Evolutionary conservation across 2,329 filamentous ascomycete species (phyloP), one percentile per base, ranked within the genome.

Genomic region (Aspergillus phoenicis): DNA sequence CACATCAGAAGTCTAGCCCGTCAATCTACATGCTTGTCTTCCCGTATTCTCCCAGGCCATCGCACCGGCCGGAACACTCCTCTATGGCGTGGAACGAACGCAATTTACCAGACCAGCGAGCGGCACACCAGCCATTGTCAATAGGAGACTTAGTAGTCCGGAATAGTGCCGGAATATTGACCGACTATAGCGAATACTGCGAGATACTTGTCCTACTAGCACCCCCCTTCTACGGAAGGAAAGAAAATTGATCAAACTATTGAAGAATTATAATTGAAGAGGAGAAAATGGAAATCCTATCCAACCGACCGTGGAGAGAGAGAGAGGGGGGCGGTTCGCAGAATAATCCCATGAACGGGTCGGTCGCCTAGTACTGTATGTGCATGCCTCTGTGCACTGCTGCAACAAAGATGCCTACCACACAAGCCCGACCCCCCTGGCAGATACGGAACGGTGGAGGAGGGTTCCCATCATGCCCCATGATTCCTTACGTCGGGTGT

Each of bases 151-250:
- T 51, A 22, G 41, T 20, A 20, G 47, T 30, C n/a, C 15, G 15
- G n/a, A 51, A 51, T 51, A 51, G 47, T 51, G 26, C 47, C 47
- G 47, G 47, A 15, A 51, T 17, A 51, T 30, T 51, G 47, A 28
- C 47, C 47, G 15, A 30, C 28, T 51, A 51, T n/a, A 30, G 47
- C n/a, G 47, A 51, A 17, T 33, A 17, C 47, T 33, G 28, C 47
- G 24, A 28, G 20, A 43, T 2, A 15, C 41, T 45, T 22, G 41
- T 24, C 20, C 41, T 45, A 45, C 41, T 45, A 45, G 41, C 20
- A 45, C 24, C 20, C 10, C 41, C 22, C 20, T 8, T 15, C 41
- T 45, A 5, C 41, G 41, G 20, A 24, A 45, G 41, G 41, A 45
- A 45, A 3, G 41, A 45, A 45, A 6, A 36, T 36, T 24, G 41